phyloP scores from a whole-genome alignment of 1,284 basidiomycete species.

The Papiliotrema nemorosa region DNA sequence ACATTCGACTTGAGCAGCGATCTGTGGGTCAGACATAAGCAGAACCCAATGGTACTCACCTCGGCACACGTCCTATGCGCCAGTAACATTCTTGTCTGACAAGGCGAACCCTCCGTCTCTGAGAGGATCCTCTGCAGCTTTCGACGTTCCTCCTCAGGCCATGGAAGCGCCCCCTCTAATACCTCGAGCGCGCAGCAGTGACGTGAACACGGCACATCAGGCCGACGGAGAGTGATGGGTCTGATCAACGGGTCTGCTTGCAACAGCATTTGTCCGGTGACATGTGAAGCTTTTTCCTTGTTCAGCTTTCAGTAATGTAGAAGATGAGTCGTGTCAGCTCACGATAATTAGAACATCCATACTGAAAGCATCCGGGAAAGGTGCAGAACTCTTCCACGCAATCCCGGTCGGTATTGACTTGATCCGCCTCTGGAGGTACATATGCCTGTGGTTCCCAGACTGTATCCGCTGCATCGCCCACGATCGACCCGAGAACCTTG shows the following conservation, averaged over 20 bases:
- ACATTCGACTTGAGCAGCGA: no score
- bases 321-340: not conserved
- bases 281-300: not conserved
- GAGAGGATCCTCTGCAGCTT: no score
- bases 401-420: not conserved
- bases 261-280: not conserved
- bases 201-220: not conserved
- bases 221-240: not conserved
- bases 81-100: no score
- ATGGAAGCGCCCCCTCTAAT: not conserved
- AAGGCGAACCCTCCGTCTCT: no score
- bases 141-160: not conserved
- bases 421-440: not conserved
- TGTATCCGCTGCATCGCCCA: not conserved
- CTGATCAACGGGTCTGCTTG: not conserved
- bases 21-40: no score
- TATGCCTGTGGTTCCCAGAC: not conserved
- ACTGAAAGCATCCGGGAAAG: not conserved
- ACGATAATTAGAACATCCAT: not conserved
- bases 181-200: not conserved
- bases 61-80: no score
- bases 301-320: not conserved
- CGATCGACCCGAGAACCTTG: not conserved
- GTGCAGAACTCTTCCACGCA: slow-evolving; percentile 2
- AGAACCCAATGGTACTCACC: no score